Evolutionary conservation across 1,139 yeast species (phyloP), one percentile per base, ranked within the genome.

Genomic region (Candida gigantensis): DNA sequence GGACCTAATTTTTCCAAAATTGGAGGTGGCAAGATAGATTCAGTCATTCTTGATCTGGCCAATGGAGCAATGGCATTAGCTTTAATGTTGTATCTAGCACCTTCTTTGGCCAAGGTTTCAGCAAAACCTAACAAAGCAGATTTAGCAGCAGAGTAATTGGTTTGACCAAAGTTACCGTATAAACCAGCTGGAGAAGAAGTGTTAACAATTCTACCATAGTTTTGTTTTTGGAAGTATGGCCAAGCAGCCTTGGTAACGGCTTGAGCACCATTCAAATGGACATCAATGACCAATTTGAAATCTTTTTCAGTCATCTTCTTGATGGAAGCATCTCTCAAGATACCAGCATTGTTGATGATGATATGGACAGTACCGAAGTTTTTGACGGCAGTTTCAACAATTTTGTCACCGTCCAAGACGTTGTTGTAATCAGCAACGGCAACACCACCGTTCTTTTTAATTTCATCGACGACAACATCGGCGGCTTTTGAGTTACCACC

Each of bases 111-210:
- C 52, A 90, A 76, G 20, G 97, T 88, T 65, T 92, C 96, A 34
- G 95, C 84, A 55, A 92, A 81, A 14, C 97, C 97, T 43, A 90
- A 85, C 41, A 89, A 72, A 17, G 88, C 97, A 46, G 86, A 69
- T 65, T 92, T 92, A 30, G 97, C 97, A 29, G 96, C 94, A 2
- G 96, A 81, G 67, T 92, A 92, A 69, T 92, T 92, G 33, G 96
- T 80, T 65, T 92, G 98, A 39, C 98, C 98, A 65, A 89, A 92
- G 69, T 89, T 89, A 49, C 98, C 98, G 60, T 85, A 92, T 49
- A 92, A 73, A 25, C 97, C 97, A 33, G 97, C 97, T 18, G 97
- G 97, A 5, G 97, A 89, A 30, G 96, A 81, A 14, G 97, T 90
- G 72, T 88, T 90, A 54, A 92, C 67, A 52, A 92, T 76, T 54